Evolutionary conservation across 2,329 filamentous ascomycete species (phyloP).

Genomic region (Ophiostoma sp.): DNA sequence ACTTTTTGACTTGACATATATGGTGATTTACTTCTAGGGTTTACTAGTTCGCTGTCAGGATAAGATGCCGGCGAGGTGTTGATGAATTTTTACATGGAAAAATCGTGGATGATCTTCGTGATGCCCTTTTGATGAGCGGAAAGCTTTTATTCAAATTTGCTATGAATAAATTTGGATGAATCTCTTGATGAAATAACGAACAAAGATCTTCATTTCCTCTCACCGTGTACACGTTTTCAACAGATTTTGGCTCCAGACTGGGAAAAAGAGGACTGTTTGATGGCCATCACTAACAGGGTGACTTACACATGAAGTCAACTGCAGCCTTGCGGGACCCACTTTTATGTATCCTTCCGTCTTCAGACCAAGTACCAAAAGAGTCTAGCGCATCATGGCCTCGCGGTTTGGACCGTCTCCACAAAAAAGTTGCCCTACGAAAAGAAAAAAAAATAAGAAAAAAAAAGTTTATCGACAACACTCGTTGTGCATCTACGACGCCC

Average conservation of each 20-base stretch:
- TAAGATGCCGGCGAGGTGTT: background rate
- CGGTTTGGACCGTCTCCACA: constrained; percentile 9
- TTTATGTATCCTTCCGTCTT: background rate
- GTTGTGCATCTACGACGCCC: background rate
- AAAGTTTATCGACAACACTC: background rate
- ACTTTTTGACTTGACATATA: background rate
- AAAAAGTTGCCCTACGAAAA: background rate
- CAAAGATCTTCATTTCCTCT: background rate
- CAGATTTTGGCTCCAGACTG: background rate
- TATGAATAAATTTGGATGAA: background rate
- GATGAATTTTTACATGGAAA: background rate
- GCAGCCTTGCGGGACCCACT: background rate
- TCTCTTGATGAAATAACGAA: background rate
- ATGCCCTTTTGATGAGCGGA: background rate
- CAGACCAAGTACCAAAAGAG: background rate
- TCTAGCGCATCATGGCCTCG: background rate
- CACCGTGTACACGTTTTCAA: background rate
- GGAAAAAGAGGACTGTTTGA: background rate
- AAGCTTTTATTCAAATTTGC: background rate
- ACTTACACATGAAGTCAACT: constrained; percentile 1
- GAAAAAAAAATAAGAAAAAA: background rate
- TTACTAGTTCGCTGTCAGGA: background rate
- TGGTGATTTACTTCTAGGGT: background rate
- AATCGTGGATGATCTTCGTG: background rate
- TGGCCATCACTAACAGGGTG: background rate